Percentiles rank a stretch among this genome's conserved stretches.
These are phyloP conservation scores for Suillus clintonianus DNA, from an alignment of 768 basidiomycete genomes.

Conservation along the genomic window DNA sequence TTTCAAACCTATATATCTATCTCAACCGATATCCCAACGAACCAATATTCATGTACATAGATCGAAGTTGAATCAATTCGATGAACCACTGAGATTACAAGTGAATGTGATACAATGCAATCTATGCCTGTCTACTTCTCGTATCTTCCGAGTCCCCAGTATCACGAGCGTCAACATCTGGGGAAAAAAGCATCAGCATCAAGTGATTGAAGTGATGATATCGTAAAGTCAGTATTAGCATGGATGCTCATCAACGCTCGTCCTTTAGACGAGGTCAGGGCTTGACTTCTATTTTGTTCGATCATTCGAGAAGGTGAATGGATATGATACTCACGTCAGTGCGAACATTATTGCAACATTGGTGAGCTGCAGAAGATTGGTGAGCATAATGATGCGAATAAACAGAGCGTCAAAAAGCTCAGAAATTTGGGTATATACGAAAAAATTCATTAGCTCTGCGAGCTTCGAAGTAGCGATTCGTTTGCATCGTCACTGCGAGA, in stretches of 20 bases:
- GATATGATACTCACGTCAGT: slow-evolving; percentile 36
- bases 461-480: slow-evolving; percentile 92
- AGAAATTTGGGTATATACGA: slow-evolving; percentile 92
- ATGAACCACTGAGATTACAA: no score
- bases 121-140: not conserved
- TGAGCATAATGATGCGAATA: not conserved
- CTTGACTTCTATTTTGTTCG: slow-evolving; percentile 87
- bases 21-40: no score
- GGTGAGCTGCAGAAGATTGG: not conserved
- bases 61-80: no score
- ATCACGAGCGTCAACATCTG: slow-evolving; percentile 6
- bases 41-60: no score
- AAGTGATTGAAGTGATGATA: not conserved
- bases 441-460: slow-evolving; percentile 60
- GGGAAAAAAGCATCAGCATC: slow-evolving; percentile 16
- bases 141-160: not conserved
- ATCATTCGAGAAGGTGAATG: slow-evolving; percentile 45
- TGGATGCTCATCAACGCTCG: slow-evolving; percentile 75
- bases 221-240: slow-evolving; percentile 78
- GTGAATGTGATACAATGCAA: not conserved
- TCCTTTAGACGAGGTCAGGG: slow-evolving; percentile 80
- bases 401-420: slow-evolving; percentile 42
- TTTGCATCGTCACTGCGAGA: slow-evolving; percentile 60
- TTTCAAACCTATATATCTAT: no score
- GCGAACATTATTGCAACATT: not conserved